phyloP scores from a whole-genome alignment of 352 stramenopile genomes.

The Globisporangium echinulatum region DNA sequence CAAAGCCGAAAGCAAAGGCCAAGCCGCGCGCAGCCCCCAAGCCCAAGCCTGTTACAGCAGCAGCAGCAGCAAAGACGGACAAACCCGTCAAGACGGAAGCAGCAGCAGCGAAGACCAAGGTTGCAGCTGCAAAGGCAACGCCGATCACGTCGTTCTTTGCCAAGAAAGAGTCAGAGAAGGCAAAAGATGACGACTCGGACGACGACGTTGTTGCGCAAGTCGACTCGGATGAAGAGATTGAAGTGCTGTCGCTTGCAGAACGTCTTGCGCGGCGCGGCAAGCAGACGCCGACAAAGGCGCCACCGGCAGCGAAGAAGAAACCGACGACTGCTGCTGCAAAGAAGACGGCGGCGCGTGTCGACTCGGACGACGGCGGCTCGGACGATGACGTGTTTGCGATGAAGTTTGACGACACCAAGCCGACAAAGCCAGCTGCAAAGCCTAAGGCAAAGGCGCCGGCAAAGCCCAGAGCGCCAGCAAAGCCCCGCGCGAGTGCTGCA shows the following conservation, averaged over 20 bases:
- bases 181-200: conserved; percentile 41
- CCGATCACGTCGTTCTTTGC: conserved; percentile 53
- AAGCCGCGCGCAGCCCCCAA: conserved; percentile 32
- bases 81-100: conserved; percentile 22
- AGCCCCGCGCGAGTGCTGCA: conserved; percentile 7
- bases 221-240: conserved; percentile 34
- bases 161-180: conserved; percentile 25
- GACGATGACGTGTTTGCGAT: conserved; percentile 73
- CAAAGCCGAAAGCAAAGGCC: conserved; percentile 29
- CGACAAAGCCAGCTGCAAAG: conserved; percentile 35
- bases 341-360: conserved; percentile 28
- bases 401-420: conserved; percentile 13
- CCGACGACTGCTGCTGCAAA: background rate
- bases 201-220: conserved; percentile 3
- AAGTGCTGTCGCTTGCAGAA: conserved; percentile 70
- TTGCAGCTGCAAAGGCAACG: conserved; percentile 19
- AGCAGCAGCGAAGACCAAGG: conserved; percentile 19
- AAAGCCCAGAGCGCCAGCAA: conserved; percentile 19
- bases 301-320: conserved; percentile 15
- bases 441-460: conserved; percentile 19
- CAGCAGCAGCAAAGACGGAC: conserved; percentile 13
- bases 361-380: conserved; percentile 34
- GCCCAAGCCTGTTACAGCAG: conserved; percentile 19
- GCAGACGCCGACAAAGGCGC: conserved; percentile 39
- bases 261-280: conserved; percentile 50